Evolutionary conservation across 352 stramenopile genomes (phyloP), one percentile per base, ranked within the genome.

Genomic region (Globisporangium paroecandrum): DNA sequence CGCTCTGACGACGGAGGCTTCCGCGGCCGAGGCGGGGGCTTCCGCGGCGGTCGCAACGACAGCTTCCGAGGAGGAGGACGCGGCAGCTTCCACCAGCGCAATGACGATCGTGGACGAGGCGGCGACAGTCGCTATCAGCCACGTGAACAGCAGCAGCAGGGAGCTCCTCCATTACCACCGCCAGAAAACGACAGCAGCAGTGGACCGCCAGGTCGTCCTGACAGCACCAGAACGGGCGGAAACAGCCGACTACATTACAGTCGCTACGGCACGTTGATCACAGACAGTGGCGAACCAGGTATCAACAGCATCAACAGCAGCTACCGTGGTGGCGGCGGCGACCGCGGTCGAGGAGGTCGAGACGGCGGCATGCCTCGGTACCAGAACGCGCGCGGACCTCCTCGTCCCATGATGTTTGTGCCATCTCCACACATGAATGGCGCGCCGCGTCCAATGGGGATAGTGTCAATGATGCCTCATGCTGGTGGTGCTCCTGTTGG

Each of bases 171-270:
- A 20, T 20, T 61, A 9, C 58, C 58, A 25, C 58, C 58, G 0
- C 36, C 58, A 36, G 58, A 64, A 13, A 54, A 22, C 41, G 49
- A 43, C 43, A 55, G 34, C 41, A 64, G n/a, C 61, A 66, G 46
- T 49, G 25, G 46, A 36, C 27, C 27, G 1, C 56, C 58, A 32
- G 18, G 41, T 49, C 32, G 56, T n/a, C 56, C 18, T 47, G 32
- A 47, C 12, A 54, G 47, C 62, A 34, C 15, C 15, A 49, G 41
- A 49, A 9, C 41, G 15, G 41, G 41, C 41, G 41, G 15, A 49
- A 49, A 20, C n/a, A 67, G 24, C 61, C 62, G 62, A 49, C 27
- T 32, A 12, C 61, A 66, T 9, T 67, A 62, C 51, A 67, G 62
- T 51, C 62, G 62, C 53, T 67, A 67, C 7, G 62, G 62, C 32